Percentiles rank a stretch among this genome's conserved stretches.
Evolutionary conservation across 2,329 filamentous ascomycete species (phyloP).

Genomic region (Diaporthe helianthi): DNA sequence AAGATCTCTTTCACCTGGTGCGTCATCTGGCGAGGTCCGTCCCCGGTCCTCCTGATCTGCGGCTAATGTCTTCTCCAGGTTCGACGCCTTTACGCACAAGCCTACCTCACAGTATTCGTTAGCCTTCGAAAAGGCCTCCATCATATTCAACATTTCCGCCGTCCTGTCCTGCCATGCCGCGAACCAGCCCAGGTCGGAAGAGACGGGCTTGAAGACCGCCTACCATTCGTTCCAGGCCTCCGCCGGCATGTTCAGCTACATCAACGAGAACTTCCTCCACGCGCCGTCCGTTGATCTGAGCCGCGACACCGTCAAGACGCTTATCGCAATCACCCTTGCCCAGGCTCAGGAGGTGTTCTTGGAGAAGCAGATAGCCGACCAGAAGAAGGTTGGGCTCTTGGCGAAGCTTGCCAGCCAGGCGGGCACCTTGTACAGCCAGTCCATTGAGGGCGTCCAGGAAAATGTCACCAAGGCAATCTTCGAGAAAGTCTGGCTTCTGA

Average conservation of each 20-base stretch:
- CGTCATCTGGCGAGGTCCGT: constrained; percentile 33
- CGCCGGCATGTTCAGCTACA: constrained; percentile 99
- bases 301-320: constrained; percentile 90
- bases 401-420: constrained; percentile 94
- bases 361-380: constrained; percentile 92
- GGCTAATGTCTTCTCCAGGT: constrained; percentile 64
- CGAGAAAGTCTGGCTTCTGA: constrained; percentile 88
- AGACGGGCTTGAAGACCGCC: constrained; percentile 90
- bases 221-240: constrained; percentile 99
- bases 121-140: constrained; percentile 97
- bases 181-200: constrained; percentile 88
- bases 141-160: constrained; percentile 99
- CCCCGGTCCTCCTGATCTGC: neutral
- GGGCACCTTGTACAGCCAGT: constrained; percentile 85
- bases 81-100: constrained; percentile 99
- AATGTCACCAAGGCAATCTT: constrained; percentile 92
- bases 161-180: constrained; percentile 96
- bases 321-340: constrained; percentile 92
- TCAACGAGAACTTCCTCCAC: constrained; percentile 99
- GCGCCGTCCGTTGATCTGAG: constrained; percentile 96
- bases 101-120: constrained; percentile 96
- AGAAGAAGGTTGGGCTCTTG: constrained; percentile 89
- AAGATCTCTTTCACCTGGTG: constrained; percentile 99
- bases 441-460: constrained; percentile 88
- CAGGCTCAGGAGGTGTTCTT: constrained; percentile 97